Conservation (phyloP, 148 eudicot genomes). For the Chenopodium suecicum region DNA sequence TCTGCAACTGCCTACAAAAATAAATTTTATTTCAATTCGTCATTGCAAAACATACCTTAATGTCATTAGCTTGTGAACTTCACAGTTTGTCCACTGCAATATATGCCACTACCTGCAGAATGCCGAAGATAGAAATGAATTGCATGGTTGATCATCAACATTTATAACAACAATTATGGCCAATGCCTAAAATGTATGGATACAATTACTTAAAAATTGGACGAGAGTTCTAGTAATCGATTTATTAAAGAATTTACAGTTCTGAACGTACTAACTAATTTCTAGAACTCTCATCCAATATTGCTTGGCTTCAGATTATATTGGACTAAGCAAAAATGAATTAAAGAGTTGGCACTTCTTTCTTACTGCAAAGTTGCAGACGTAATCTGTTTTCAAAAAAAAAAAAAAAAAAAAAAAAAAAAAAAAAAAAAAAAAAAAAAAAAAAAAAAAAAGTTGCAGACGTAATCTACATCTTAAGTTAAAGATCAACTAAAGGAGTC, state of each 20-base stretch:
- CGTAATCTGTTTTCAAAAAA: not conserved
- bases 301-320: not conserved
- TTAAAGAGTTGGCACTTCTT: too few relatives aligned
- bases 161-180: not conserved
- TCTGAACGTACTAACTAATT: too few relatives aligned
- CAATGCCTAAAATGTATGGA: not conserved
- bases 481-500: not conserved
- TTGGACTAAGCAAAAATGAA: too few relatives aligned
- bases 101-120: not conserved
- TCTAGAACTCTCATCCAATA: not conserved
- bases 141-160: not conserved
- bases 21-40: not conserved
- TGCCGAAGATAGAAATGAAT: not conserved
- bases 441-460: not conserved
- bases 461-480: not conserved
- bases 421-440: too few relatives aligned
- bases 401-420: too few relatives aligned
- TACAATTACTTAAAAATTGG: not conserved
- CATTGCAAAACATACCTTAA: conserved; percentile 1
- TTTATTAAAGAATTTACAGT: not conserved
- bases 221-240: not conserved
- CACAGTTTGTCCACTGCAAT: not conserved
- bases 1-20: not conserved
- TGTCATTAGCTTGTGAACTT: not conserved
- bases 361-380: not conserved